Base-by-base conservation (phyloP, 2,329 filamentous ascomycete genomes). In the Hirsutella minnesotensis region DNA sequence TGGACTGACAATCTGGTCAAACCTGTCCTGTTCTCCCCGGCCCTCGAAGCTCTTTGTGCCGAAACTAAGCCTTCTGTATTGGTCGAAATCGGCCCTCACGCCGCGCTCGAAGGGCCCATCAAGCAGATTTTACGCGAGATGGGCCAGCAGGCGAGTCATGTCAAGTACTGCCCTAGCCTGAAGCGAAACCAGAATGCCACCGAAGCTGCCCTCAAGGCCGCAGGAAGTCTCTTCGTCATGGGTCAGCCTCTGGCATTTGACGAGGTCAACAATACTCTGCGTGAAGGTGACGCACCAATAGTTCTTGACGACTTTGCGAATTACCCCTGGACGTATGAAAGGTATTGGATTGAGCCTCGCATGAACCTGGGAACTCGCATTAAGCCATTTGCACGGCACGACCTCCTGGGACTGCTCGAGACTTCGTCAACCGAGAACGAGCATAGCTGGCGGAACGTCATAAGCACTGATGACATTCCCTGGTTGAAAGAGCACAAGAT, bases 401-500 rank as follows among this genome's bases (percentile, higher is more conserved):
- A 73, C 31, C 56, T 75, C 3, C 59, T 75, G 3, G 72, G 72
- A 5, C 56, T 63, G 1, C 51, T 66, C 20, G 66, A 65, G 10
- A 62, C 66, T 45, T 63, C 63, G 38, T 69, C 61, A 13, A 70
- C 58, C 39, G 65, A 68, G 9, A 48, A 65, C 3, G 66, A 71
- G 49, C 68, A 68, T 0, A 66, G 59, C 0, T 75, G 71, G 71
- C 60, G 70, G 31, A 72, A 70, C 44, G 61, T 68, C 20, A 51
- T 74, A 24, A 61, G 62, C 10, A 49, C 67, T 1, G 67, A 71
- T 33, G 68, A 73, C 44, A 51, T 73, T 0, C 72, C 79, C 2
- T 81, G 79, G 63, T 62, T 77, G 5, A 65, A 71, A 37, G 71
- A 79, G 49, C 77, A 80, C 58, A 61, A 60, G 43, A 71, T 81